Evolutionary conservation across 306 rosid genomes (phyloP), one percentile per base, ranked within the genome.

Genomic region (Sechiopsis laciniata): DNA sequence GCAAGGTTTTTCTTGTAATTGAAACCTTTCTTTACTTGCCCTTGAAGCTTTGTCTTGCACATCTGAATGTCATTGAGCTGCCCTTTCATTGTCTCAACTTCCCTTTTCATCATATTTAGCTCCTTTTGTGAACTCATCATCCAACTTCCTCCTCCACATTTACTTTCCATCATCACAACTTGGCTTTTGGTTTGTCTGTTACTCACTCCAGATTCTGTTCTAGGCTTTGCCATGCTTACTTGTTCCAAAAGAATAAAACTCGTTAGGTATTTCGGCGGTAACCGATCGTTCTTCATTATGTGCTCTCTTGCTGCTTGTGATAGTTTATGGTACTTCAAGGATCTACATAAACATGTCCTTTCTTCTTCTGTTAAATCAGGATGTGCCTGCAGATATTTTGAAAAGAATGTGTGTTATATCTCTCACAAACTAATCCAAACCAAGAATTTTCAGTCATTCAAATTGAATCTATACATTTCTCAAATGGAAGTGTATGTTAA

Each of bases 291-390:
- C 80, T 76, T 84, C 85, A 81, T 82, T 74, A 87, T 88, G 64
- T 92, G 96, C 72, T 82, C 75, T 0, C 86, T 80, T 13, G 87
- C 93, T 78, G 86, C 91, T 75, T 82, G 81, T n/a, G 98, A 92
- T 48, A 92, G 79, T 76, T 88, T 87, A 74, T 84, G 89, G 85
- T 85, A 82, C 77, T 85, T 88, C 77, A 92, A 37, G 16, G 75
- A 75, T 55, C 81, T 80, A 67, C 97, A 85, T 35, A 84, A 53
- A 52, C 48, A 7, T 66, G 62, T 54, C 74, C 91, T 65, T 77
- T 92, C 48, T 42, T 42, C 48, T 42, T 42, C 88, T 29, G 87
- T 81, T 74, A 77, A 82, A 26, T 78, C 21, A 26, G 90, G 85
- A 78, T 85, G 96, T 53, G 87, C 91, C 97, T 88, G 86, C 77